These are phyloP conservation scores for Calonectria crousiana DNA, from an alignment of 2,329 filamentous ascomycete species.

Conservation along the genomic window DNA sequence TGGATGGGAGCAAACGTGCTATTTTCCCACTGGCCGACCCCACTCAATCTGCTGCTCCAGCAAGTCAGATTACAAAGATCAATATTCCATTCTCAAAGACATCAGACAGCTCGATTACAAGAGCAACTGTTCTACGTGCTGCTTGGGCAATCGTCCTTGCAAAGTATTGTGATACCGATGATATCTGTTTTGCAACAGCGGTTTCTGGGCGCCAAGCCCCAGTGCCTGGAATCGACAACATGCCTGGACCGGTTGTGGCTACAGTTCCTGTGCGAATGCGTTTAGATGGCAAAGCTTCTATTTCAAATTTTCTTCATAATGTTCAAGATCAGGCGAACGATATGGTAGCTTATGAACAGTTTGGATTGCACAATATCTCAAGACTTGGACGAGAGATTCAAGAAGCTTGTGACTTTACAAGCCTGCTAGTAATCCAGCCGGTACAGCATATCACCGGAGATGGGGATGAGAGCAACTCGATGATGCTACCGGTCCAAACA, in stretches of 20 bases:
- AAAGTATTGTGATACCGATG: slow-evolving; percentile 56
- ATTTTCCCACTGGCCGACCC: slow-evolving; percentile 56
- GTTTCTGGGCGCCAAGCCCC: slow-evolving; percentile 52
- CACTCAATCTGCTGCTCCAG: slow-evolving; percentile 60
- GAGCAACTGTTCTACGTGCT: slow-evolving; percentile 44
- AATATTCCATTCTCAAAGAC: background rate
- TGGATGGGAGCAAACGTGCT: slow-evolving; percentile 46
- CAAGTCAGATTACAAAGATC: slow-evolving; percentile 53
- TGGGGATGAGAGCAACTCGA: background rate
- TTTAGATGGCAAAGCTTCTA: background rate
- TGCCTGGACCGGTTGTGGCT: slow-evolving; percentile 20
- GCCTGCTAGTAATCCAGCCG: background rate
- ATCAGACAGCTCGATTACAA: slow-evolving; percentile 8
- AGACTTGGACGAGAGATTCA: background rate
- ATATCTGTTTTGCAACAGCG: slow-evolving; percentile 58
- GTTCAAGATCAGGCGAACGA: background rate
- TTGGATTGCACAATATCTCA: background rate
- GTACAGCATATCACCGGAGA: background rate
- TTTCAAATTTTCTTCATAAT: background rate
- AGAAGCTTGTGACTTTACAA: slow-evolving; percentile 1
- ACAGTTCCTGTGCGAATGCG: slow-evolving; percentile 5
- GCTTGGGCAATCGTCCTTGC: slow-evolving; percentile 64
- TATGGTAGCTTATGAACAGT: slow-evolving; percentile 8
- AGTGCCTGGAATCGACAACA: slow-evolving; percentile 32
- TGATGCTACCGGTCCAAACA: background rate